Base-by-base conservation (phyloP, 331 rosid genomes). In the Malus hybrid region DNA sequence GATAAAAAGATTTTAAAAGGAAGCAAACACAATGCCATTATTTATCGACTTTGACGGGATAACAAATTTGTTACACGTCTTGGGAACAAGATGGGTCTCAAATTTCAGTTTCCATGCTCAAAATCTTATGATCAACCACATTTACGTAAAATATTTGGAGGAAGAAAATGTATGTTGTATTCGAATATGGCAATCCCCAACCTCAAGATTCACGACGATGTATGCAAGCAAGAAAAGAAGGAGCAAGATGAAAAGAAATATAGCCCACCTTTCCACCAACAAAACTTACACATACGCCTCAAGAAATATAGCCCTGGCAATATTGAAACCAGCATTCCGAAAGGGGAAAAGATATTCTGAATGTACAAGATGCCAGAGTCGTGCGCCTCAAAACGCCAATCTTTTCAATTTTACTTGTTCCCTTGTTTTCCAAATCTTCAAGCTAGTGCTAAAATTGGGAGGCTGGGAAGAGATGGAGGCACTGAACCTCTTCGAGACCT, bases 261-360 rank as follows among this genome's bases (percentile, higher is more conserved):
- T 48, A 50, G 56, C 85, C 88, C 82, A 32, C 73, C 76, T 76
- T 63, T 54, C 65, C 81, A 77, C 34, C 59, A 54, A 68, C 77
- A 72, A 65, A 63, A 36, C 55, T 16, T 32, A 73, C 73, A 70
- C 61, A 9, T 32, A 31, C 54, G 39, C 44, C 46, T 24, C 24
- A 24, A 24, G 24, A 24, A 24, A 24, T 24, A 24, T 24, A 24
- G 61, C 80, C 87, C 63, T 28, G 28, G 80, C 84, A 71, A 44
- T 65, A 65, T 71, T 36, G 29, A 61, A 36, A 48, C 79, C 57
- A 71, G 75, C 72, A 70, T 56, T 42, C 71, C 83, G 33, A 20
- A 52, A 31, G 80, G 67, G 75, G 64, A 19, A 63, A 59, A 67
- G 34, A 59, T 46, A 10, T 69, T 54, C 63, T 50, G 31, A 29